Evolutionary conservation across 495 filamentous ascomycete species (phyloP).

Genomic region (Xylaria scruposa): DNA sequence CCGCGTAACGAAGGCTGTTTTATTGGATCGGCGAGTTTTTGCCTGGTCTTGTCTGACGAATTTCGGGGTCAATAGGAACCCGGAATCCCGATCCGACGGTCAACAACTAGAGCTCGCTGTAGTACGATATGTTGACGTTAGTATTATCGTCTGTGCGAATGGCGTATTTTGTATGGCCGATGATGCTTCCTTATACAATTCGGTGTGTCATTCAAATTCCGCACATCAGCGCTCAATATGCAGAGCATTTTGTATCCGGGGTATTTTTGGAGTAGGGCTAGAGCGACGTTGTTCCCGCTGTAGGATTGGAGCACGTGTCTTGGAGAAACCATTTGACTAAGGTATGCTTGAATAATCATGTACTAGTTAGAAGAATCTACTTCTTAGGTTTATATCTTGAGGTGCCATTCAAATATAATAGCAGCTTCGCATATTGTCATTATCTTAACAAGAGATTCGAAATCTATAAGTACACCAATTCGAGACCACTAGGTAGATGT

Average conservation of each 20-base stretch:
- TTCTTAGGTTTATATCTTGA: neutral
- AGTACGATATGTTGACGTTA: neutral
- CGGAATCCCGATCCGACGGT: neutral
- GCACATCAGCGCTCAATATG: neutral
- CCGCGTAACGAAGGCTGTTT: neutral
- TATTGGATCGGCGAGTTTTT: neutral
- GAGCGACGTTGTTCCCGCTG: neutral
- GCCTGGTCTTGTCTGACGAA: neutral
- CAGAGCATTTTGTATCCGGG: neutral
- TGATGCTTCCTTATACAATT: neutral
- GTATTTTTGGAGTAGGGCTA: neutral
- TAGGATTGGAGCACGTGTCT: neutral
- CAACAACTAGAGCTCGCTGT: neutral
- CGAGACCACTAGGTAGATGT: neutral
- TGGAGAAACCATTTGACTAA: neutral
- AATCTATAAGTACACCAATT: neutral
- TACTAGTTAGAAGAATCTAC: neutral
- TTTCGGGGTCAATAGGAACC: neutral
- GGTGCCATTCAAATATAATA: neutral
- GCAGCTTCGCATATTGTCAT: neutral
- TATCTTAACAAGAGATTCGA: neutral
- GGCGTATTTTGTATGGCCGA: neutral
- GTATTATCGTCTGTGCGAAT: neutral
- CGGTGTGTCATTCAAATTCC: neutral
- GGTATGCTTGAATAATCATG: neutral